These are phyloP conservation scores for Camelina neglecta DNA, from an alignment of 345 rosid species.

Conservation along the genomic window DNA sequence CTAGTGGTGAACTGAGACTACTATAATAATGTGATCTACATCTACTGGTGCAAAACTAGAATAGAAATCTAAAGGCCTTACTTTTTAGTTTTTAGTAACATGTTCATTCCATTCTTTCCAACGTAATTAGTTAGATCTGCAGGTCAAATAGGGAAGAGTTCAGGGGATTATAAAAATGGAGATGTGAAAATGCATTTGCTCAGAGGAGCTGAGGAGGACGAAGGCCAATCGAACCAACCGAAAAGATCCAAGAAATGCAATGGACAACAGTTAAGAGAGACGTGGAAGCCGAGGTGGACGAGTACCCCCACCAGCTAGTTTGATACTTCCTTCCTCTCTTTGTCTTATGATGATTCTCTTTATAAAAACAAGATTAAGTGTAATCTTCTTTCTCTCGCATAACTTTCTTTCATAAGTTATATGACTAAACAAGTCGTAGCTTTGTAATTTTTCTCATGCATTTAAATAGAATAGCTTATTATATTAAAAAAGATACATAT, in stretches of 20 bases:
- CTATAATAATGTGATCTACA: too few species aligned
- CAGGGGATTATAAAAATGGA: background rate
- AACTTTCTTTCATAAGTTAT: too few species aligned
- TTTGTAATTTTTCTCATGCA: background rate
- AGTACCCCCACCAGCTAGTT: background rate
- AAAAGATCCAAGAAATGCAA: background rate
- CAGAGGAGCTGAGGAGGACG: background rate
- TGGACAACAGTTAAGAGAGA: background rate
- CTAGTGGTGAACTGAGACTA: too few species aligned
- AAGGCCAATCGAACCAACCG: background rate
- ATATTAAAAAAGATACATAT: background rate
- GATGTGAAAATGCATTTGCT: background rate
- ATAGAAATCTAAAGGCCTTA: background rate
- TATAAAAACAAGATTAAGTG: background rate
- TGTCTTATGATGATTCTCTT: background rate
- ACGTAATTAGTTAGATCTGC: background rate
- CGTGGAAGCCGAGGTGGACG: background rate
- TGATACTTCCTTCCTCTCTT: background rate
- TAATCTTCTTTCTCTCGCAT: background rate
- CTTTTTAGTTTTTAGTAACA: background rate
- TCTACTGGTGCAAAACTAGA: background rate
- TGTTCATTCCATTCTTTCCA: background rate
- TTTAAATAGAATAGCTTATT: too few species aligned
- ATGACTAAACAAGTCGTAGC: background rate
- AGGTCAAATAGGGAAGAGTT: background rate